Evolutionary conservation across 495 filamentous ascomycete species (phyloP), one percentile per base, ranked within the genome.

Genomic region (Hypoxylon lienhwacheense): DNA sequence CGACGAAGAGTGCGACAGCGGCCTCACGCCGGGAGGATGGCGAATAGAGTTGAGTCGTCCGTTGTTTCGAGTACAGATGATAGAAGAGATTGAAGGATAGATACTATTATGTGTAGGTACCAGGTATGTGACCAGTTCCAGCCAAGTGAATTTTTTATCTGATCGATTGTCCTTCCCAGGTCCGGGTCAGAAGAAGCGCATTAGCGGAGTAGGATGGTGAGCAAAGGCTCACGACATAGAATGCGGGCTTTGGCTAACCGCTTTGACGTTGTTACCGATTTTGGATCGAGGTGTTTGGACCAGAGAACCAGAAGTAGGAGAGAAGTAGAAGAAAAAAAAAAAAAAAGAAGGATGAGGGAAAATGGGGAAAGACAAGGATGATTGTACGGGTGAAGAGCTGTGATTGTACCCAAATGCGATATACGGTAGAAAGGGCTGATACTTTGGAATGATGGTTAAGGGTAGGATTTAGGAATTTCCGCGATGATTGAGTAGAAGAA

Each of bases 381-480:
- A n/a, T n/a, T n/a, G 58, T 53, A 61, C 53, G 58, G 52, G 58
- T 43, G 33, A 52, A 20, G 47, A 36, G 36, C 25, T 41, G 41
- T 43, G 42, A 52, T 56, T 47, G 58, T 61, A 61, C 58, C 58
- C 58, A 61, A 61, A 61, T 61, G 58, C 58, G 58, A 61, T 61
- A 61, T 56, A 61, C 43, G 43, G 40, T 47, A 55, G 37, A 37
- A n/a, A 21, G 24, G 48, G 20, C 25, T 33, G 37, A 39, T 55
- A 47, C 43, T 41, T 34, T 17, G 28, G 17, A 11, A 14, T 20
- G 28, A 7, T n/a, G 1, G 12, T n/a, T 25, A 28, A 7, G 6
- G 52, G 12, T 39, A 51, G 56, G 41, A 43, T 61, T 53, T 61
- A 61, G 52, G 51, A 46, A 61, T 61, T 61, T 52, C 5, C 8